Evolutionary conservation across 2,329 filamentous ascomycete species (phyloP).

Genomic region (Chaetomium sp.): DNA sequence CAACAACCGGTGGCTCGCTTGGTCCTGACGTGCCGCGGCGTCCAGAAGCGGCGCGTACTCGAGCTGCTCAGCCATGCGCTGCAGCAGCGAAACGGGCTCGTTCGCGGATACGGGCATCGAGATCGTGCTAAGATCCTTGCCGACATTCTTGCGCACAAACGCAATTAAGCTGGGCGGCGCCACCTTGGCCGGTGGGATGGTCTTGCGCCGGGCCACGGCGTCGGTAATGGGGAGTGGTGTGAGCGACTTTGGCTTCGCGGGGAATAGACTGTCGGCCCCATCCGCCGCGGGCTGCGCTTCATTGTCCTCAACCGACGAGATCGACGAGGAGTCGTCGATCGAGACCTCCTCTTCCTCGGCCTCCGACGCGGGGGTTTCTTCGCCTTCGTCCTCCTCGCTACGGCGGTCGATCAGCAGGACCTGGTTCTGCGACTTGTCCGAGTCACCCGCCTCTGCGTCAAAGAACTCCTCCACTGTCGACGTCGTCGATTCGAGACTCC

Average conservation of each 20-base stretch:
- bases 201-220: constrained; percentile 58
- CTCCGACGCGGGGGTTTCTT: constrained; percentile 43
- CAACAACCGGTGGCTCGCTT: constrained; percentile 63
- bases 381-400: constrained; percentile 55
- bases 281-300: constrained; percentile 49
- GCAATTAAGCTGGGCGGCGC: constrained; percentile 86
- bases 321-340: constrained; percentile 55
- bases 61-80: constrained; percentile 81
- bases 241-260: constrained; percentile 67
- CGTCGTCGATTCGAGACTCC: constrained; percentile 27
- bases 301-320: constrained; percentile 54
- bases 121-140: constrained; percentile 93
- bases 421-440: constrained; percentile 52
- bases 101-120: constrained; percentile 97
- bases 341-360: constrained; percentile 42
- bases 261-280: constrained; percentile 60
- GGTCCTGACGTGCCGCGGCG: constrained; percentile 57
- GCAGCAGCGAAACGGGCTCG: constrained; percentile 81
- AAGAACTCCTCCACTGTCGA: constrained; percentile 85
- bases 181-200: constrained; percentile 67
- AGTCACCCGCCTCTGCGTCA: constrained; percentile 68
- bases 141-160: constrained; percentile 93
- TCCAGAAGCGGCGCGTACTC: constrained; percentile 87
- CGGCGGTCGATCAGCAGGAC: constrained; percentile 67
- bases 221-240: constrained; percentile 67